Conservation (phyloP, 2,329 filamentous ascomycete genomes). For the Tympanopsis confertula region DNA sequence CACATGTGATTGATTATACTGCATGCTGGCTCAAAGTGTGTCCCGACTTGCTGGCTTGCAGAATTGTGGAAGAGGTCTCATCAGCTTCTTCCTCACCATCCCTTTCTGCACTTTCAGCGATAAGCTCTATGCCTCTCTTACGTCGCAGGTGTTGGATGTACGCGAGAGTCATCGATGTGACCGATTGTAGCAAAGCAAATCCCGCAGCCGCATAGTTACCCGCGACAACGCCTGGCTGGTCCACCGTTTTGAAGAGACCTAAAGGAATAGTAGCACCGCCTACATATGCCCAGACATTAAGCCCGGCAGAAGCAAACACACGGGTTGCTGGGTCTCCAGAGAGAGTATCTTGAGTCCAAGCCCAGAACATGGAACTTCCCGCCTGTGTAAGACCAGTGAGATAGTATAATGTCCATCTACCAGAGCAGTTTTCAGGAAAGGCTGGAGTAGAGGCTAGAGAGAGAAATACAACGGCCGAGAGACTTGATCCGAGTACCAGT, state of each 20-base stretch:
- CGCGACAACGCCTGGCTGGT: conserved; percentile 5
- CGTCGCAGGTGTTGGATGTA: no score
- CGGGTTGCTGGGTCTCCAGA: conserved; percentile 5
- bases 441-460: conserved; percentile 4
- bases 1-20: no score
- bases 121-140: no score
- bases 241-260: conserved; percentile 4
- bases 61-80: no score
- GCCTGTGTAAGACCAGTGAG: conserved; percentile 3
- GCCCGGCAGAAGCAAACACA: conserved; percentile 4
- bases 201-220: conserved; percentile 7
- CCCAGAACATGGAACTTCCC: conserved; percentile 7
- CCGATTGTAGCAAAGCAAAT: conserved; percentile 1
- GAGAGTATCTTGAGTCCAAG: conserved; percentile 6
- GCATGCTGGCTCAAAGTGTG: no score
- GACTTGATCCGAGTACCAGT: neutral
- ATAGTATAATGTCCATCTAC: conserved; percentile 6
- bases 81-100: no score
- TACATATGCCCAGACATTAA: conserved; percentile 5
- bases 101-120: no score
- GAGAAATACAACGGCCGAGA: conserved; percentile 3
- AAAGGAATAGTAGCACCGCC: conserved; percentile 5
- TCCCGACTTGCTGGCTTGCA: no score
- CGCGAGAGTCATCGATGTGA: no score
- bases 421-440: conserved; percentile 4